Evolutionary conservation across 306 rosid species (phyloP).

Genomic region (Coriaria nepalensis): DNA sequence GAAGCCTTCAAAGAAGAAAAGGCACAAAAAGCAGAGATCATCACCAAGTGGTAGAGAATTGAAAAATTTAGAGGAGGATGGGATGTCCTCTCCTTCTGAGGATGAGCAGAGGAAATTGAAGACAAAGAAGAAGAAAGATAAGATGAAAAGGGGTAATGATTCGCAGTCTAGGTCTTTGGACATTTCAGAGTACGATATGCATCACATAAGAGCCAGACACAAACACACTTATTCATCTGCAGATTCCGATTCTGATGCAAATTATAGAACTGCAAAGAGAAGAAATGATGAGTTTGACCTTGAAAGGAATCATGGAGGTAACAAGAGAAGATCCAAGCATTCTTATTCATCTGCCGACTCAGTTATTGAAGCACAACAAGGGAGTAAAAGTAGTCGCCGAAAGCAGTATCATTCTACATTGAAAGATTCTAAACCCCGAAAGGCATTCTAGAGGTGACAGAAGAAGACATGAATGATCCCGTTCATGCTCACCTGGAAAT

Average conservation of each 20-base stretch:
- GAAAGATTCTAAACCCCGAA: conserved; percentile 16
- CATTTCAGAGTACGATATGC: conserved; percentile 22
- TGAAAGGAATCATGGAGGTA: conserved; percentile 24
- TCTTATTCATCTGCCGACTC: conserved; percentile 13
- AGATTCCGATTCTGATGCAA: conserved; percentile 12
- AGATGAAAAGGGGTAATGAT: conserved; percentile 30
- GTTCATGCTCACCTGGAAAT: conserved; percentile 12
- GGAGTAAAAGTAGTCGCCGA: conserved; percentile 10
- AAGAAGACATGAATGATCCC: conserved; percentile 14
- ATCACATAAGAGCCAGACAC: conserved; percentile 11
- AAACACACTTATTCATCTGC: conserved; percentile 7
- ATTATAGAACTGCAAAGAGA: conserved; percentile 15
- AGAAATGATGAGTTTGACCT: conserved; percentile 29
- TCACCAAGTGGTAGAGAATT: conserved; percentile 15
- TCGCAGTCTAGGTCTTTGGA: conserved; percentile 41
- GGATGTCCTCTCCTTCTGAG: conserved; percentile 21
- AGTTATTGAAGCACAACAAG: background rate
- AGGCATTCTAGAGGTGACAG: conserved; percentile 17
- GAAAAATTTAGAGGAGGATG: conserved; percentile 27
- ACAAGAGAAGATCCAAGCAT: conserved; percentile 19
- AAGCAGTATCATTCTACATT: conserved; percentile 13
- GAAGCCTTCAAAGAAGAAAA: conserved; percentile 41
- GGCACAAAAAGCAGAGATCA: conserved; percentile 27
- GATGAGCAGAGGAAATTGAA: conserved; percentile 32
- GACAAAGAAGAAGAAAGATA: conserved; percentile 28